phyloP scores from a whole-genome alignment of 2,329 filamentous ascomycete species.

The Trichoderma breve region DNA sequence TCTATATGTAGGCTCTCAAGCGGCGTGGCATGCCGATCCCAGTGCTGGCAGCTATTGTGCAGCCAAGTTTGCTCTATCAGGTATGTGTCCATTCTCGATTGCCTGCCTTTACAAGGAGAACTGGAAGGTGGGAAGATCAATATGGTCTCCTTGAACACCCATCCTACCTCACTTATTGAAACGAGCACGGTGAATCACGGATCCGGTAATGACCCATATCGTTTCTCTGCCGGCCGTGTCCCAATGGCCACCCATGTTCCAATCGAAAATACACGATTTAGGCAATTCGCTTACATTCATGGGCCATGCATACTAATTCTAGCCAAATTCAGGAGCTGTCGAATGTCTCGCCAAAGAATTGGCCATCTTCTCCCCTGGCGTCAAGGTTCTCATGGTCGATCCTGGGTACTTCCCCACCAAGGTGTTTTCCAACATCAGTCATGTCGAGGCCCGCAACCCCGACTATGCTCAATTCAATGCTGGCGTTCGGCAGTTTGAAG shows the following conservation, averaged over 20 bases:
- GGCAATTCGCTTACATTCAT: not conserved
- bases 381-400: conserved; percentile 40
- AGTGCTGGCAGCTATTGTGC: conserved; percentile 34
- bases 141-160: not conserved
- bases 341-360: conserved; percentile 30
- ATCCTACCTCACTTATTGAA: not conserved
- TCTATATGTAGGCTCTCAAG: conserved; percentile 37
- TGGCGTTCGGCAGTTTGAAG: conserved; percentile 23
- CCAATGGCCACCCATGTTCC: not conserved
- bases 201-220: not conserved
- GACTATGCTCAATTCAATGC: conserved; percentile 35
- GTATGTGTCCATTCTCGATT: conserved; percentile 18
- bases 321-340: conserved; percentile 23
- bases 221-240: not conserved
- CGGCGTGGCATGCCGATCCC: conserved; percentile 34
- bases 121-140: not conserved
- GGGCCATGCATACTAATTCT: not conserved
- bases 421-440: conserved; percentile 37
- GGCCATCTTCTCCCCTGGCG: conserved; percentile 25
- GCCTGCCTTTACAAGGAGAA: not conserved
- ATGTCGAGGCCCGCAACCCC: conserved; percentile 26
- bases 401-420: conserved; percentile 42
- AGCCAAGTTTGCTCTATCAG: conserved; percentile 35
- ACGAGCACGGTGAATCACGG: not conserved
- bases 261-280: not conserved